Base-by-base conservation (phyloP, 164 flowering plant genomes). In the Cinnamomum micranthum region DNA sequence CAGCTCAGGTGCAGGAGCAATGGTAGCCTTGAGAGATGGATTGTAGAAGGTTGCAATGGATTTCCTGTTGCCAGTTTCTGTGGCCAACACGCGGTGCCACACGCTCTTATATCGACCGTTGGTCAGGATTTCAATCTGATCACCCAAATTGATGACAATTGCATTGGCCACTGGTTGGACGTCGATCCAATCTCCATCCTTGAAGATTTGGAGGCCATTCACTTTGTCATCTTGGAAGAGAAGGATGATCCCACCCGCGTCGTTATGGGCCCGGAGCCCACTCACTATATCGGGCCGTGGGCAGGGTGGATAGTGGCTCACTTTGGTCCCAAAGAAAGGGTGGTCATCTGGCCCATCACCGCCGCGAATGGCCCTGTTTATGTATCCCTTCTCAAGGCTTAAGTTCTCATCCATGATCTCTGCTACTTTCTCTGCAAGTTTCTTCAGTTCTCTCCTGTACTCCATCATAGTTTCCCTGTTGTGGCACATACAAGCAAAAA, bases 261-360 rank as follows among this genome's bases (percentile, higher is more conserved):
- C 97, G 2, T 97, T 91, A 86, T 94, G 97, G 27, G 98, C 92
- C 66, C 98, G 81, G 11, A 94, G 91, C 19, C 92, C 98, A 22
- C 70, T 85, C 70, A 91, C 88, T 6, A 77, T 76, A 25, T 92
- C 91, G 0, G 98, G 96, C 27, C 77, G 81, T 1, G 95, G 91
- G 68, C 95, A 92, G 0, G 97, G 96, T 4, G 98, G 97, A 80
- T 92, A 94, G 80, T 94, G 95, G 85, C 94, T 90, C 52, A 94
- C 95, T 74, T 94, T 94, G 77, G 98, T 94, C 35, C 98, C 97
- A 20, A 90, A 92, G 76, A 90, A 87, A 72, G 94, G 90, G 6
- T 51, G 71, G 27, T 86, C 71, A 11, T 50, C 84, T 0, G 51
- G 76, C 25, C 74, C 85, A 1, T 83, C 83, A 1, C 81, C 84